Evolutionary conservation across 176 grass and related monocot genomes (phyloP).

Genomic region (Aechmea fasciata): DNA sequence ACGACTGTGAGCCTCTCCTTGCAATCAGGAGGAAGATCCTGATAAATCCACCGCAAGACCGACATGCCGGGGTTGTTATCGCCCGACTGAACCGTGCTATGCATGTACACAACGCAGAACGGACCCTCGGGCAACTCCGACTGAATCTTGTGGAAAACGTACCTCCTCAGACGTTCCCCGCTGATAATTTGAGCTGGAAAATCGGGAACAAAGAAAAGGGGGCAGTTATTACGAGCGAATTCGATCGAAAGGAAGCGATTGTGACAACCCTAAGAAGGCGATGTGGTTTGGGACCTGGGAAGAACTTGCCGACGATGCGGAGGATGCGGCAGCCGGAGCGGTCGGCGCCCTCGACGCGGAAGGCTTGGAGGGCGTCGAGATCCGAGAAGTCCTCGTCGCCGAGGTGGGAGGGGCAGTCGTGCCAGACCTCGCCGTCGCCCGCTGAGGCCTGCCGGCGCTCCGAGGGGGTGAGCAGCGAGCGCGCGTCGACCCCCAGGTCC

Average conservation of each 20-base stretch:
- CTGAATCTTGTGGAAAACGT: conserved; percentile 55
- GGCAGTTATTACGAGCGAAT: not conserved
- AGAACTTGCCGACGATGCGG: conserved; percentile 75
- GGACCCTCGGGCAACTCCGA: conserved; percentile 54
- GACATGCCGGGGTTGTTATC: conserved; percentile 95
- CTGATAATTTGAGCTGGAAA: conserved; percentile 63
- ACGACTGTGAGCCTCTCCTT: conserved; percentile 72
- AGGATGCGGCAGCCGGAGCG: conserved; percentile 47
- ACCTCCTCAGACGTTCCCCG: conserved; percentile 69
- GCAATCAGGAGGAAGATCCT: conserved; percentile 60
- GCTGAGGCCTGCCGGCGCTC: conserved; percentile 15
- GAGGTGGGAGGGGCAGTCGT: conserved; percentile 60
- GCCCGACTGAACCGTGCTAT: conserved; percentile 73
- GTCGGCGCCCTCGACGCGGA: conserved; percentile 57
- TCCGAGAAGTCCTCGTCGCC: conserved; percentile 64
- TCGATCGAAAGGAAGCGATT: not conserved
- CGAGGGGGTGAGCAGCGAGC: conserved; percentile 35
- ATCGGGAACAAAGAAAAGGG: conserved; percentile 17
- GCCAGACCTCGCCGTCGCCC: conserved; percentile 42
- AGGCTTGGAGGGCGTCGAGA: conserved; percentile 77
- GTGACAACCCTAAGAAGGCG: not conserved
- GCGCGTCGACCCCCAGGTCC: conserved; percentile 52
- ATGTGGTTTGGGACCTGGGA: conserved; percentile 40
- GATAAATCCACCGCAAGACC: conserved; percentile 70
- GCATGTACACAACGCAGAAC: conserved; percentile 82